Percentiles rank a stretch among this genome's conserved stretches.
phyloP scores from a whole-genome alignment of 139 green algal genomes.

The Trebouxia sp. region DNA sequence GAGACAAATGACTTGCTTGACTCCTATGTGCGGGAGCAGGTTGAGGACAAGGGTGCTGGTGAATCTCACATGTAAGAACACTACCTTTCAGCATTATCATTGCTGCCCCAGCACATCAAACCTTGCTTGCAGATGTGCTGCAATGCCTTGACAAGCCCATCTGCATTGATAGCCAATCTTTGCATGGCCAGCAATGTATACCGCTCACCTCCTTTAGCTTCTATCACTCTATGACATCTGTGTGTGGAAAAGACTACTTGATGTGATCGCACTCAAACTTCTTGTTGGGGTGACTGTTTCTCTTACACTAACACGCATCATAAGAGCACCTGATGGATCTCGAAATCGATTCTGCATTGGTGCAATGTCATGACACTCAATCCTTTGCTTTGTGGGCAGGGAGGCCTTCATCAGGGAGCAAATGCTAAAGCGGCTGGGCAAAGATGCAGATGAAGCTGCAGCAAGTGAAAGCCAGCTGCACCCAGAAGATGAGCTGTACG shows the following conservation, averaged over 20 bases:
- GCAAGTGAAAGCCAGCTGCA: constrained; percentile 28
- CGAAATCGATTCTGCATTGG: not conserved
- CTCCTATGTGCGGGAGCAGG: constrained; percentile 54
- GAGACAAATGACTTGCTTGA: constrained; percentile 37
- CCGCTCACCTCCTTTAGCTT: too few species aligned
- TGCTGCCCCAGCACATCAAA: not conserved
- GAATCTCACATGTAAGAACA: constrained; percentile 65
- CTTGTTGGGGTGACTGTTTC: too few species aligned
- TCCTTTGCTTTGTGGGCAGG: constrained; percentile 46
- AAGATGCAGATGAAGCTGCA: constrained; percentile 26
- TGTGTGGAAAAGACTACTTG: too few species aligned
- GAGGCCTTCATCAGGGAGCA: constrained; percentile 71
- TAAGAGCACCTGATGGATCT: not conserved
- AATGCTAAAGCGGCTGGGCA: constrained; percentile 65
- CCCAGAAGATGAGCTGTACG: constrained; percentile 64
- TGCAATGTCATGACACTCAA: too few species aligned
- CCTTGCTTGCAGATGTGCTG: not conserved
- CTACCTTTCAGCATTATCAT: not conserved
- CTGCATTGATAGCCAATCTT: too few species aligned
- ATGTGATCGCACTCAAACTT: too few species aligned
- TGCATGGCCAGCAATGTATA: too few species aligned
- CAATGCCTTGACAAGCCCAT: too few species aligned
- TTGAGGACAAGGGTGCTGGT: constrained; percentile 32
- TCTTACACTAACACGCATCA: not conserved
- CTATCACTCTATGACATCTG: too few species aligned